A percentile compares a stretch with the other conserved stretches of the same genome.
phyloP scores from a whole-genome alignment of 352 stramenopile species.

The Elongisporangium undulatum region DNA sequence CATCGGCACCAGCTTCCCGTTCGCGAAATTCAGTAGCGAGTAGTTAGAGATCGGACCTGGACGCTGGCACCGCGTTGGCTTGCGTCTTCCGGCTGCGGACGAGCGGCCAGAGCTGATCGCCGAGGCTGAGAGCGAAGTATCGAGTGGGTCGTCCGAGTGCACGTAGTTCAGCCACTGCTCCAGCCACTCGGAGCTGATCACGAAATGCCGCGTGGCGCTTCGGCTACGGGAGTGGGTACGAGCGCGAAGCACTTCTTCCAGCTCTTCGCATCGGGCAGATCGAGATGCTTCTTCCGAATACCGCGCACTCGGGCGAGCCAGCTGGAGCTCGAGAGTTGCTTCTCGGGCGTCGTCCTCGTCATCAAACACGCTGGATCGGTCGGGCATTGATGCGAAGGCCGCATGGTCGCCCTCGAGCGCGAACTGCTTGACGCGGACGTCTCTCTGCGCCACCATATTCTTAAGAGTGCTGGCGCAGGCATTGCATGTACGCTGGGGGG shows the following conservation, averaged over 20 bases:
- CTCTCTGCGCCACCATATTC: constrained; percentile 57
- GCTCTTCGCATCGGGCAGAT: constrained; percentile 26
- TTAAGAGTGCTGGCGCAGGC: constrained; percentile 52
- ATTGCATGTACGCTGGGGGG: constrained; percentile 68
- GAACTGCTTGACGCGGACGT: constrained; percentile 54
- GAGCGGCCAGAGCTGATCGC: constrained; percentile 5
- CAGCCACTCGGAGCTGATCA: constrained; percentile 59
- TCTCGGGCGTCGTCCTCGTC: constrained; percentile 17
- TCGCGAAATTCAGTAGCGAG: constrained; percentile 57
- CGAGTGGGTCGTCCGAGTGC: constrained; percentile 22
- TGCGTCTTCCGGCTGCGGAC: constrained; percentile 6
- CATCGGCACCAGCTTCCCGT: constrained; percentile 49
- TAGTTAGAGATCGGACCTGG: constrained; percentile 67
- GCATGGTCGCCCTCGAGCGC: constrained; percentile 14
- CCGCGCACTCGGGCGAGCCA: constrained; percentile 10
- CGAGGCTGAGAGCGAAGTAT: constrained; percentile 6
- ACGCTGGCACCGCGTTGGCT: constrained; percentile 15
- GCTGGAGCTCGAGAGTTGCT: constrained; percentile 19
- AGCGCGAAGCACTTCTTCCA: constrained; percentile 50
- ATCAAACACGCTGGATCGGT: constrained; percentile 17
- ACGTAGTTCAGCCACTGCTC: constrained; percentile 70
- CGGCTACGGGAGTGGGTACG: constrained; percentile 24
- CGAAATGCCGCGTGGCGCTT: constrained; percentile 24
- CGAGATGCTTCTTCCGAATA: not conserved
- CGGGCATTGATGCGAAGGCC: constrained; percentile 6